phyloP scores from a whole-genome alignment of 768 basidiomycete genomes.

The Mrakia gelida region DNA sequence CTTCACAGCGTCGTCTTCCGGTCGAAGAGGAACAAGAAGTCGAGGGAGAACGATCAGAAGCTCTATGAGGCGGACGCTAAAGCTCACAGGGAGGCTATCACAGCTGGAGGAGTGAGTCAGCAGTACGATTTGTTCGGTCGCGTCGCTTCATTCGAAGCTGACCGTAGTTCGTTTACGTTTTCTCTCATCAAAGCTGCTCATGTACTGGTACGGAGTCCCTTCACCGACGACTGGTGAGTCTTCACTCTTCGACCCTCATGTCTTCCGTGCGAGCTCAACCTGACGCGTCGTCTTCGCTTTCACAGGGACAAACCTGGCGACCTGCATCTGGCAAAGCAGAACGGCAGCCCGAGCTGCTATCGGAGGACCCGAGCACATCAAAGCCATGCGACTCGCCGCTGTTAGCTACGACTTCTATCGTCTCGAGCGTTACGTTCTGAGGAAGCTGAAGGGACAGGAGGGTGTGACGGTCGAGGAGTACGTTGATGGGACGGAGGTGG shows the following conservation, averaged over 20 bases:
- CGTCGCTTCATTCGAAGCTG: background rate
- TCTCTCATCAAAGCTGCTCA: constrained; percentile 56
- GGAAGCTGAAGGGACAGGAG: constrained; percentile 60
- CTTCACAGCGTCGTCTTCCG: constrained; percentile 84
- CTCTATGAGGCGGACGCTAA: constrained; percentile 80
- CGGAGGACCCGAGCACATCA: constrained; percentile 70
- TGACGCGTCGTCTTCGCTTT: no score
- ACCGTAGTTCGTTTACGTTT: constrained; percentile 28
- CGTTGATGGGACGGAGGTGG: constrained; percentile 45
- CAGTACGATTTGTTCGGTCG: background rate
- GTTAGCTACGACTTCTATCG: constrained; percentile 44
- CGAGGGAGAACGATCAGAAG: constrained; percentile 55
- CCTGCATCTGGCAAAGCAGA: constrained; percentile 87
- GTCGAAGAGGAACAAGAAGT: constrained; percentile 64
- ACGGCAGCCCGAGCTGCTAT: constrained; percentile 76
- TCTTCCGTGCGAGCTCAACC: no score
- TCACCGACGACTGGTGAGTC: constrained; percentile 54
- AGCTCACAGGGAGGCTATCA: constrained; percentile 90
- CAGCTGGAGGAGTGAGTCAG: constrained; percentile 69
- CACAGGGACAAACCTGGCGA: constrained; percentile 73
- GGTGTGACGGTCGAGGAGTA: constrained; percentile 60
- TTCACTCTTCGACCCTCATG: no score
- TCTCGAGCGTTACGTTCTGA: constrained; percentile 63
- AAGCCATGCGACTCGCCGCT: constrained; percentile 75
- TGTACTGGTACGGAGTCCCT: constrained; percentile 94